These are phyloP conservation scores for Geotrichum citri-aurantii DNA, from an alignment of 1,139 yeast species.

Conservation along the genomic window DNA sequence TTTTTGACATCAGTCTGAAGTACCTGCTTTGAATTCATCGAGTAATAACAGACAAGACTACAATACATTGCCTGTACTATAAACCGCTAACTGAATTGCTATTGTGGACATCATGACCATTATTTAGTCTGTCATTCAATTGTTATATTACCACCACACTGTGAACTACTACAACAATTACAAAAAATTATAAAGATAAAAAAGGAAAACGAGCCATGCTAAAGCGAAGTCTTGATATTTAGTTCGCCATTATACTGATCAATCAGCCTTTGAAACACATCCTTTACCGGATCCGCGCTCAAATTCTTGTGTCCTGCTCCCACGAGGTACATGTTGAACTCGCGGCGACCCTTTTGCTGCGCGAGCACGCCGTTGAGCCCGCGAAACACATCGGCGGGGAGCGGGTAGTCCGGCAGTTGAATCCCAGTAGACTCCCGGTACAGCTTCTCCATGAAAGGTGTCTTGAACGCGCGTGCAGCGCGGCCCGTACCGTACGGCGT, in stretches of 20 bases:
- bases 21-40: too few species aligned
- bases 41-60: too few species aligned
- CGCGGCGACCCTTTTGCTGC: neutral
- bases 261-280: neutral
- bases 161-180: too few species aligned
- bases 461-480: neutral
- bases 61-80: too few species aligned
- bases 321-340: neutral
- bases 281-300: neutral
- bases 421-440: neutral
- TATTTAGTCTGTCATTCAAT: too few species aligned
- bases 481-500: slow-evolving; percentile 4
- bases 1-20: too few species aligned
- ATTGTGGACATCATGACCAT: too few species aligned
- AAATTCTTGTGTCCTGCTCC: slow-evolving; percentile 1
- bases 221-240: too few species aligned
- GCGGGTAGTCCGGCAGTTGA: slow-evolving; percentile 1
- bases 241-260: neutral
- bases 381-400: slow-evolving; percentile 1
- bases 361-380: neutral
- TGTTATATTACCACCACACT: too few species aligned
- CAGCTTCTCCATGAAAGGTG: neutral
- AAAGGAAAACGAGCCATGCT: too few species aligned
- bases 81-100: too few species aligned
- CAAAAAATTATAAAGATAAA: too few species aligned